phyloP scores from a whole-genome alignment of 225 moss, liverwort and hornwort species.

The Marchantia polymorpha region DNA sequence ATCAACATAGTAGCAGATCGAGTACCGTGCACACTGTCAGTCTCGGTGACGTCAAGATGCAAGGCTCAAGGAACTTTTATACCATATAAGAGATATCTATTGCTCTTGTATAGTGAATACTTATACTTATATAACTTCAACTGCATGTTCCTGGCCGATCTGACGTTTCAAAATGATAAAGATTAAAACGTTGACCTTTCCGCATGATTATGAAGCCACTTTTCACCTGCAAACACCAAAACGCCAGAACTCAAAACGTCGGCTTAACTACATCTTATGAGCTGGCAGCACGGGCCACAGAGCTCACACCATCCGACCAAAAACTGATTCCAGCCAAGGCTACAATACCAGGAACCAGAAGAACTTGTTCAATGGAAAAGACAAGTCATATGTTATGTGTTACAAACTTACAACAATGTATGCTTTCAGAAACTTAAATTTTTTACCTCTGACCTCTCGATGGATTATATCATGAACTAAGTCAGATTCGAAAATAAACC shows the following conservation, averaged over 20 bases:
- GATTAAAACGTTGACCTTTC: conserved; percentile 62
- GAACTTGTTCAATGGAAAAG: not conserved
- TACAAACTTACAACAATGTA: not conserved
- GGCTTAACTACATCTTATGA: not conserved
- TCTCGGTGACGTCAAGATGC: conserved; percentile 1
- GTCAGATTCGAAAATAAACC: too few species aligned
- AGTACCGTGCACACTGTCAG: conserved; percentile 32
- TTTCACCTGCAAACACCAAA: conserved; percentile 63
- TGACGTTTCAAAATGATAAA: not conserved
- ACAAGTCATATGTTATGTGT: not conserved
- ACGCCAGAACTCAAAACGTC: not conserved
- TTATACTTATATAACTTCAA: conserved; percentile 10
- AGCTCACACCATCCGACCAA: not conserved
- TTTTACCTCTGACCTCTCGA: too few species aligned
- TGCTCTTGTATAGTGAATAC: not conserved
- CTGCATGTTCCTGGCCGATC: not conserved
- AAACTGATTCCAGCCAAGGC: not conserved
- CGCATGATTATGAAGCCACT: conserved; percentile 86
- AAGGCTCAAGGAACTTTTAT: not conserved
- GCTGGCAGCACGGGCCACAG: not conserved
- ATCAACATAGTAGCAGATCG: conserved; percentile 23
- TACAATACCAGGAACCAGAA: not conserved
- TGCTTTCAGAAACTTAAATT: not conserved
- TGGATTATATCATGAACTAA: too few species aligned
- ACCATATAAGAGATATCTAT: not conserved